Evolutionary conservation across 805 yeast genomes (phyloP).

Genomic region (Blastobotrys chiropterorum): DNA sequence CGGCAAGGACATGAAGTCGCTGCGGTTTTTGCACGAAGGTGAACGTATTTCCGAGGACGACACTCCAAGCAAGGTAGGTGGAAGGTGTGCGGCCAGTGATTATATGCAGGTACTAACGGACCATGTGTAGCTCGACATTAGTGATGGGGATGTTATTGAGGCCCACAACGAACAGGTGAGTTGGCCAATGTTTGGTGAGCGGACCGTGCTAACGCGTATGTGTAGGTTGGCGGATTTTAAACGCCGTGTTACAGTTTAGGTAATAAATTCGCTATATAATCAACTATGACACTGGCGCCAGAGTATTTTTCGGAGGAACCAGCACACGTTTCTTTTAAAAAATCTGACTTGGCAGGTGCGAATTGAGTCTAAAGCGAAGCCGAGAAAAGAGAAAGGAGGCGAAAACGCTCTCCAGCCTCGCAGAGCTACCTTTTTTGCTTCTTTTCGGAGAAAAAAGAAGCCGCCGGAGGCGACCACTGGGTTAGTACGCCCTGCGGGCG

Average conservation of each 20-base stretch:
- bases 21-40: slow-evolving; percentile 91
- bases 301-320: too few relatives aligned
- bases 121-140: slow-evolving; percentile 61
- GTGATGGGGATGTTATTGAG: slow-evolving; percentile 93
- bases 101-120: background rate
- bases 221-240: slow-evolving; percentile 45
- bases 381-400: too few relatives aligned
- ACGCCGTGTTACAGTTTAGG: background rate
- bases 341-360: too few relatives aligned
- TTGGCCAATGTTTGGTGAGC: slow-evolving; percentile 7
- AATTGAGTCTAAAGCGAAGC: too few relatives aligned
- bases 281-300: too few relatives aligned
- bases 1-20: slow-evolving; percentile 75
- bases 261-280: too few relatives aligned
- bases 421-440: too few relatives aligned
- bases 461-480: too few relatives aligned
- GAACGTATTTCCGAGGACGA: slow-evolving; percentile 80
- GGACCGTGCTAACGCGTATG: slow-evolving; percentile 4
- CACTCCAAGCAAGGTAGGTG: slow-evolving; percentile 73
- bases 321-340: too few relatives aligned
- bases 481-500: too few relatives aligned
- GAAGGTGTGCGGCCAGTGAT: background rate
- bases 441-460: too few relatives aligned
- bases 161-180: slow-evolving; percentile 89
- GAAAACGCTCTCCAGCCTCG: too few relatives aligned